A percentile compares a stretch with the other conserved stretches of the same genome.
Evolutionary conservation across 495 filamentous ascomycete species (phyloP).

Genomic region (Amphirosellinia nigrospora): DNA sequence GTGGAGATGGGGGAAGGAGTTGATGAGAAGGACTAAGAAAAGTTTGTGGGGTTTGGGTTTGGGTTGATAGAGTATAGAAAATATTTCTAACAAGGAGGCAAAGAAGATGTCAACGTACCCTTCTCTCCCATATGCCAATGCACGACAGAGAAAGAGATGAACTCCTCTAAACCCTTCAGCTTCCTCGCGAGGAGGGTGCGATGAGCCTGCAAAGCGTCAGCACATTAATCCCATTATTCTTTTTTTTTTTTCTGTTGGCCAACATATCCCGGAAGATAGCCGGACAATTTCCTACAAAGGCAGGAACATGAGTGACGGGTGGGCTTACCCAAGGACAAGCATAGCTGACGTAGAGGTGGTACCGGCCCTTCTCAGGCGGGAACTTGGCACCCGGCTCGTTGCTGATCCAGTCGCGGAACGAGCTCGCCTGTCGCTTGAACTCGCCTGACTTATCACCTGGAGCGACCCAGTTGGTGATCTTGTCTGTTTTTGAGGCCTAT

Average conservation of each 20-base stretch:
- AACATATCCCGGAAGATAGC: too few species aligned
- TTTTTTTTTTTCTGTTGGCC: not conserved
- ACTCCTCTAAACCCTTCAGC: slow-evolving; percentile 79
- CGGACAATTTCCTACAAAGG: too few species aligned
- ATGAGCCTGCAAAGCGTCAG: slow-evolving; percentile 58
- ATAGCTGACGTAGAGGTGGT: slow-evolving; percentile 76
- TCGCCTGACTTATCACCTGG: slow-evolving; percentile 78
- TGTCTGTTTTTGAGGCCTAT: slow-evolving; percentile 37
- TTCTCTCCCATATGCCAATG: slow-evolving; percentile 69
- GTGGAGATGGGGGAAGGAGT: too few species aligned
- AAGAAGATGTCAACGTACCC: slow-evolving; percentile 32
- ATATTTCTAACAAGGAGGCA: not conserved
- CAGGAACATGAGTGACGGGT: not conserved
- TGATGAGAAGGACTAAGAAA: not conserved
- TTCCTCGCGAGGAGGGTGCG: slow-evolving; percentile 74
- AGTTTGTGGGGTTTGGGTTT: too few species aligned
- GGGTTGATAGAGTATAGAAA: not conserved
- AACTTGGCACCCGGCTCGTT: slow-evolving; percentile 63
- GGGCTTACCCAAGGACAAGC: slow-evolving; percentile 76
- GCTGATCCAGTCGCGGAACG: slow-evolving; percentile 76
- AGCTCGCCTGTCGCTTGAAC: slow-evolving; percentile 80
- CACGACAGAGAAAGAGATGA: slow-evolving; percentile 72
- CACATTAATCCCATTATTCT: not conserved
- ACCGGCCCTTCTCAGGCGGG: slow-evolving; percentile 75
- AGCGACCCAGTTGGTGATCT: slow-evolving; percentile 84